These are phyloP conservation scores for Colletotrichum salicis DNA, from an alignment of 2,329 filamentous ascomycete genomes.

Conservation along the genomic window DNA sequence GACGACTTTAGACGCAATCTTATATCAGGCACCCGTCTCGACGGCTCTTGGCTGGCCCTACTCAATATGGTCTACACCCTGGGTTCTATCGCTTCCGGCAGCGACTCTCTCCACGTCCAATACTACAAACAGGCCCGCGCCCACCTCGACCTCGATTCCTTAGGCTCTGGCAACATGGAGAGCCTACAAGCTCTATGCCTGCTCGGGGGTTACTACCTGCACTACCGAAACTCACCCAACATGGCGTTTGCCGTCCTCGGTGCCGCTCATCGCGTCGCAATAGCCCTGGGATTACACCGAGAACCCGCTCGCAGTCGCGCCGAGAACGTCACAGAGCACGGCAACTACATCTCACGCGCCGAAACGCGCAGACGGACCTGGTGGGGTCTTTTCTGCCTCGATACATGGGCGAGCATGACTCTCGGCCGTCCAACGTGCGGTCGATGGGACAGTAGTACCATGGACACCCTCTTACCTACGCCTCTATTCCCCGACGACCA, in stretches of 20 bases:
- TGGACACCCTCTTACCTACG: constrained; percentile 43
- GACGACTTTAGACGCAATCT: constrained; percentile 56
- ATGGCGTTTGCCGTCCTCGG: constrained; percentile 39
- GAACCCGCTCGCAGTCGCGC: constrained; percentile 20
- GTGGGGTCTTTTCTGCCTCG: constrained; percentile 56
- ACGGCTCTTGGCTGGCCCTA: constrained; percentile 68
- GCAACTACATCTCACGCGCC: constrained; percentile 11
- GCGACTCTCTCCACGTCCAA: constrained; percentile 64
- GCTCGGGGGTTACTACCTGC: constrained; percentile 38
- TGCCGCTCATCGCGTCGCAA: constrained; percentile 36
- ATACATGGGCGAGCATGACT: constrained; percentile 55
- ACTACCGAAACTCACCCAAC: constrained; percentile 40
- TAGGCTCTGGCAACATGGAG: constrained; percentile 54
- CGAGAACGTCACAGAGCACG: constrained; percentile 4
- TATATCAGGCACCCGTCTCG: constrained; percentile 57
- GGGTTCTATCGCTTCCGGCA: constrained; percentile 68
- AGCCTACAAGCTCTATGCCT: constrained; percentile 38
- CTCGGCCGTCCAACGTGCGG: constrained; percentile 50
- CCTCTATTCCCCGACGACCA: constrained; percentile 40
- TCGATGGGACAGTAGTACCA: constrained; percentile 43
- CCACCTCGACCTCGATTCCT: constrained; percentile 64
- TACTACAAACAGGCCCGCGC: constrained; percentile 67
- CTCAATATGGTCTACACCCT: constrained; percentile 72
- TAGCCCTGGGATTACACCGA: constrained; percentile 37
- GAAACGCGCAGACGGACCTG: constrained; percentile 53